Evolutionary conservation across 495 filamentous ascomycete genomes (phyloP).

Genomic region (Podospora conica): DNA sequence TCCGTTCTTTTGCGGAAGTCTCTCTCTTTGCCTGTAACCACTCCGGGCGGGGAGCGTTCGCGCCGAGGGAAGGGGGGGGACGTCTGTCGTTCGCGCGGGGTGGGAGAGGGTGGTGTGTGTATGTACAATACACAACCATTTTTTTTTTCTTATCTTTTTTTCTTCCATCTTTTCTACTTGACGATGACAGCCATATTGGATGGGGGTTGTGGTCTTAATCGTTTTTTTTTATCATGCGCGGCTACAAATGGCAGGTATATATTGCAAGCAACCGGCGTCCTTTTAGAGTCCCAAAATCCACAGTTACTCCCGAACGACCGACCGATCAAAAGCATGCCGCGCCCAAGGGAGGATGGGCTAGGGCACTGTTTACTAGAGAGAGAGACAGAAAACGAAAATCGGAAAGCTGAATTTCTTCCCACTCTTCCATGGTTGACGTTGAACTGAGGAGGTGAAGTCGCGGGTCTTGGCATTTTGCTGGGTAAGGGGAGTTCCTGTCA

Average conservation of each 20-base stretch:
- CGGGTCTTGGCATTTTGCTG: neutral
- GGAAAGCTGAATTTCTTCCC: neutral
- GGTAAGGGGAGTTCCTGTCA: neutral
- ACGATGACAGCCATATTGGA: constrained; percentile 1
- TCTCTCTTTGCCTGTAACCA: neutral
- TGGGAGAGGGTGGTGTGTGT: constrained; percentile 5
- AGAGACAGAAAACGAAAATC: neutral
- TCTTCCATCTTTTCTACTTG: neutral
- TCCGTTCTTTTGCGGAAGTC: neutral
- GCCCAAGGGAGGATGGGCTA: no score
- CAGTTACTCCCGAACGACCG: neutral
- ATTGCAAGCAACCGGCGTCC: neutral
- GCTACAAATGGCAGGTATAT: neutral
- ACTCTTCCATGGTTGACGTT: neutral
- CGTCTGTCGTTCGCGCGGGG: neutral
- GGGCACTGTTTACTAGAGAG: neutral
- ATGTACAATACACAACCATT: constrained; percentile 9
- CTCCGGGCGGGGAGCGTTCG: neutral
- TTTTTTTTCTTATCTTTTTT: constrained; percentile 5
- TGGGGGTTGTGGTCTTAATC: constrained; percentile 5
- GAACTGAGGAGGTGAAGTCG: neutral
- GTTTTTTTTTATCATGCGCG: constrained; percentile 1
- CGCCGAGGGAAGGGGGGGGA: neutral
- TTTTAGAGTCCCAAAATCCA: neutral
- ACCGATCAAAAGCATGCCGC: neutral